Conservation (phyloP, 164 flowering plant species). For the Stephania yunnanensis region DNA sequence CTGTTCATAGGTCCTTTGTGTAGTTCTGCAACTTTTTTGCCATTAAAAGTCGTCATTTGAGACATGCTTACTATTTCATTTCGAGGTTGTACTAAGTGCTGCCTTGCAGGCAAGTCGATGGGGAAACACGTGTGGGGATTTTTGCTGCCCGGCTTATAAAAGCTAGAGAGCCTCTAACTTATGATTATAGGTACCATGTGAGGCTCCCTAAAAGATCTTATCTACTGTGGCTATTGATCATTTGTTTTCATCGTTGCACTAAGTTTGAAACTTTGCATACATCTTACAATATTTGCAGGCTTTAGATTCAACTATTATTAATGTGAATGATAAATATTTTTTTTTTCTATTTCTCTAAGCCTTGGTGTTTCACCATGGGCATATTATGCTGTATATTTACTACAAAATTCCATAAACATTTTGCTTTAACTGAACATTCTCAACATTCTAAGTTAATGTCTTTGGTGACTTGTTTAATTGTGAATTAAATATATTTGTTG, state of each 20-base stretch:
- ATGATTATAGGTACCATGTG: conserved; percentile 70
- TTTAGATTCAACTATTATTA: not conserved
- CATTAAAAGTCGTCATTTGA: not conserved
- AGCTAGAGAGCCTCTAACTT: conserved; percentile 77
- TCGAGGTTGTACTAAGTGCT: not conserved
- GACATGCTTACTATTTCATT: not conserved
- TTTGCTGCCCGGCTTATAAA: conserved; percentile 71
- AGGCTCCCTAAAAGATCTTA: not conserved
- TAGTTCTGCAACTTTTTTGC: not conserved
- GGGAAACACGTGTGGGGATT: conserved; percentile 86
- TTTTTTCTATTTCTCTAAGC: not conserved
- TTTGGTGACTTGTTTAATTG: no score
- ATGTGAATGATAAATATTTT: not conserved
- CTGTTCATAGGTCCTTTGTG: not conserved
- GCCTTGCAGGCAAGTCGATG: conserved; percentile 75
- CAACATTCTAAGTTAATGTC: no score
- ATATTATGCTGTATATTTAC: not conserved
- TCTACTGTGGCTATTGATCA: not conserved
- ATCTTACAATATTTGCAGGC: not conserved
- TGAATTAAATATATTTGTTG: no score
- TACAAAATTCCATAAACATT: no score
- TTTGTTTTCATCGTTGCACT: not conserved
- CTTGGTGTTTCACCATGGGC: not conserved
- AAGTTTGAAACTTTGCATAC: not conserved
- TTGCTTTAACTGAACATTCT: no score